Conservation (phyloP, 2,329 filamentous ascomycete species). For the Orbilia ellipsospora region DNA sequence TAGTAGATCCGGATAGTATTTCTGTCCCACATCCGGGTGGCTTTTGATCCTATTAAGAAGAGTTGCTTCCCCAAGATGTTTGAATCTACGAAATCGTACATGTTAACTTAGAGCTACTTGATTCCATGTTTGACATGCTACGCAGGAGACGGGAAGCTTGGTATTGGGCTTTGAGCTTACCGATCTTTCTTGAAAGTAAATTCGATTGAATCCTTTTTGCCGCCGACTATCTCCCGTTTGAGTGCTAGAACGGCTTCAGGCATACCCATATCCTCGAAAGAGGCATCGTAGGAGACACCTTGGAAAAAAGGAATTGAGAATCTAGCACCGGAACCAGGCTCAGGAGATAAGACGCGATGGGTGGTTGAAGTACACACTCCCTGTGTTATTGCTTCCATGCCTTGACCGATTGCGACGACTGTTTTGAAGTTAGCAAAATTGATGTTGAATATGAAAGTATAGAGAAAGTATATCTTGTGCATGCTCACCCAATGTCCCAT, state of each 20-base stretch:
- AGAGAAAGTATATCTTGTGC: no score
- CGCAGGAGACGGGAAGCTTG: neutral
- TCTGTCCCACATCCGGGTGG: conserved; percentile 85
- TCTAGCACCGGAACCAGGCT: conserved; percentile 73
- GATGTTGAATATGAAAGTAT: neutral
- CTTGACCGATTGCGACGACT: conserved; percentile 88
- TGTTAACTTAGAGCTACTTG: neutral
- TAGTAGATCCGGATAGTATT: conserved; percentile 77
- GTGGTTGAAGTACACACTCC: conserved; percentile 86
- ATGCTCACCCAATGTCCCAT: conserved; percentile 71
- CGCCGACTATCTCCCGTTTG: conserved; percentile 62
- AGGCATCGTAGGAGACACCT: conserved; percentile 80
- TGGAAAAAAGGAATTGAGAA: conserved; percentile 91
- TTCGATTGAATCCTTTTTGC: conserved; percentile 79
- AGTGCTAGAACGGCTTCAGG: conserved; percentile 68
- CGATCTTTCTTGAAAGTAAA: conserved; percentile 82
- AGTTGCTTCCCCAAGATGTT: conserved; percentile 82
- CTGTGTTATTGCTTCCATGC: conserved; percentile 83
- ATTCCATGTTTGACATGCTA: neutral
- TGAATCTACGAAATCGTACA: conserved; percentile 63
- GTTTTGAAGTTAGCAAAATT: conserved; percentile 15
- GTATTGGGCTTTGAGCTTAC: conserved; percentile 57
- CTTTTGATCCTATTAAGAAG: conserved; percentile 86
- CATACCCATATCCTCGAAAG: conserved; percentile 80
- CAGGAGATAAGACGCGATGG: conserved; percentile 81